Conservation (phyloP, 1,284 basidiomycete species). For the Fomitopsis palustris region DNA sequence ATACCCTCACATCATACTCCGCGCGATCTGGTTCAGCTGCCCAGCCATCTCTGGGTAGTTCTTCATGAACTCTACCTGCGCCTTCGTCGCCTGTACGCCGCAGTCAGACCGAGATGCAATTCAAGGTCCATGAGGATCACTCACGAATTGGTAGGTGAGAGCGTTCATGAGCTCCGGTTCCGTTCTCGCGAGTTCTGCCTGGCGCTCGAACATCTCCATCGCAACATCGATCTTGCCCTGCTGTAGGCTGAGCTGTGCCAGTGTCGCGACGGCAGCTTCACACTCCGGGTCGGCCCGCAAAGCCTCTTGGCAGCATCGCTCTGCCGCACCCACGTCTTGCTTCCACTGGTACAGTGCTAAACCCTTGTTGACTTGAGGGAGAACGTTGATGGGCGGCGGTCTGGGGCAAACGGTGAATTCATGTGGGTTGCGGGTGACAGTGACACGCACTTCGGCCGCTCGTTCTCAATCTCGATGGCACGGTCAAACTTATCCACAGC, state of each 20-base stretch:
- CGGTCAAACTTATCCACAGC: conserved; percentile 95
- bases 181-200: conserved; percentile 85
- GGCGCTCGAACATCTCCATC: conserved; percentile 84
- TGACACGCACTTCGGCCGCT: conserved; percentile 63
- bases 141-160: conserved; percentile 81
- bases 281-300: conserved; percentile 88
- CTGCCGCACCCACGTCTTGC: conserved; percentile 83
- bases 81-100: conserved; percentile 60
- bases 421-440: background rate
- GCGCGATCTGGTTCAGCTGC: conserved; percentile 55
- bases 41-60: conserved; percentile 82
- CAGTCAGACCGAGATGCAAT: conserved; percentile 6
- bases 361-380: conserved; percentile 97
- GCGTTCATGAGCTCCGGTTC: conserved; percentile 90
- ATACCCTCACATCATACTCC: conserved; percentile 20
- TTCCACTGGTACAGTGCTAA: conserved; percentile 96
- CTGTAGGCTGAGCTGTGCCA: conserved; percentile 92
- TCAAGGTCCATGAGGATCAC: conserved; percentile 24
- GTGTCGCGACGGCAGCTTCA: conserved; percentile 94
- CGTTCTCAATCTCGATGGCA: conserved; percentile 91
- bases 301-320: conserved; percentile 85
- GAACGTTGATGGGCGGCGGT: conserved; percentile 71
- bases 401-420: conserved; percentile 25
- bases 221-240: conserved; percentile 89
- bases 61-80: conserved; percentile 79